Conservation (phyloP, 305 asterid genomes). For the Solanum chacoense region DNA sequence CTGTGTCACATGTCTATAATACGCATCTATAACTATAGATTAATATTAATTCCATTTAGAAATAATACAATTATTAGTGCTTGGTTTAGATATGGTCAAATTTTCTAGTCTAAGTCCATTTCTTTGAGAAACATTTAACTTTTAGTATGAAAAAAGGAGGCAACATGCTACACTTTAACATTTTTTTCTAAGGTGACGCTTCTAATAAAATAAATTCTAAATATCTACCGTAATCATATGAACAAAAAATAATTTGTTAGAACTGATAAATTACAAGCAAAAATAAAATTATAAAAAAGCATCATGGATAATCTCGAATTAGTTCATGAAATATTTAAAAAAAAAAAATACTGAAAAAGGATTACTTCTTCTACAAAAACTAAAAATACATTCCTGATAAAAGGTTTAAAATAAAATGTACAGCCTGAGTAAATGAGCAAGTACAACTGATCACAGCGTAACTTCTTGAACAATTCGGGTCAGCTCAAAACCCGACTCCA, state of each 20-base stretch:
- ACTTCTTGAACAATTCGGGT: background rate
- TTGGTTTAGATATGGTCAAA: background rate
- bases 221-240: fast-evolving
- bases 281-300: background rate
- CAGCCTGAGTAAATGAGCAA: background rate
- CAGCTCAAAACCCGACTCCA: conserved; percentile 54
- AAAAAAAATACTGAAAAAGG: background rate
- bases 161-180: background rate
- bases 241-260: background rate
- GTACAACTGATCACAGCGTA: background rate
- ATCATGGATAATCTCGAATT: background rate
- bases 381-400: background rate
- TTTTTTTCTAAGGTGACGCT: fast-evolving
- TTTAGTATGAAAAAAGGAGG: background rate
- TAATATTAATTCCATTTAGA: background rate
- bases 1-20: background rate
- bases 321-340: background rate
- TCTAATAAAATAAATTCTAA: no score
- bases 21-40: background rate
- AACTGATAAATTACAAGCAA: background rate
- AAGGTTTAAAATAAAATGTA: background rate
- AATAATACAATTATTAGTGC: background rate
- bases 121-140: background rate
- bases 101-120: background rate
- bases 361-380: background rate